Percentiles rank a stretch among this genome's conserved stretches.
phyloP scores from a whole-genome alignment of 192 early-diverging fungal genomes.

The Phlyctochytrium bullatum region DNA sequence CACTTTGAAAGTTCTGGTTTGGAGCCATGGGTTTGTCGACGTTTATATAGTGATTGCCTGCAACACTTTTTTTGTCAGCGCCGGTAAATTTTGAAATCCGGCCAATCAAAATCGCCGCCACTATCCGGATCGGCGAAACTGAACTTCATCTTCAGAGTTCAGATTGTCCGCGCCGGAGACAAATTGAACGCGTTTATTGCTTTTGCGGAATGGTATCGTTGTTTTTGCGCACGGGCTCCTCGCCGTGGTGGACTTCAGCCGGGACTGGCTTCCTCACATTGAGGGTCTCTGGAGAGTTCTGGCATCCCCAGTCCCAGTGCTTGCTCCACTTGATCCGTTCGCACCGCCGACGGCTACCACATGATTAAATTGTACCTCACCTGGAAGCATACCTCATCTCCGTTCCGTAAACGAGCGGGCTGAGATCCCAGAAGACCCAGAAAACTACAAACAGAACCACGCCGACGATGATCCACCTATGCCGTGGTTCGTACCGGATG shows the following conservation, averaged over 20 bases:
- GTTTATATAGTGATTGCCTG: too few relatives aligned
- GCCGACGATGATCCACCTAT: slow-evolving; percentile 42
- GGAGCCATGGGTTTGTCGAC: too few relatives aligned
- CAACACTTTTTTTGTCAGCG: too few relatives aligned
- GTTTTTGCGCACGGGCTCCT: neutral
- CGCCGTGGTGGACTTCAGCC: neutral
- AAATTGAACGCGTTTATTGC: neutral
- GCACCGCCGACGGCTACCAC: slow-evolving; percentile 51
- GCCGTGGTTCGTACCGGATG: slow-evolving; percentile 54
- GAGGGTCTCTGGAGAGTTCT: slow-evolving; percentile 20
- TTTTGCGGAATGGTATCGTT: too few relatives aligned
- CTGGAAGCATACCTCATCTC: neutral
- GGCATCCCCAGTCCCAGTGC: slow-evolving; percentile 83
- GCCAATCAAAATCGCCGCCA: too few relatives aligned
- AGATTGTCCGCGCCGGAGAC: neutral
- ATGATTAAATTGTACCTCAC: slow-evolving; percentile 1
- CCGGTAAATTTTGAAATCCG: too few relatives aligned
- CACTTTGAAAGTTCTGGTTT: too few relatives aligned
- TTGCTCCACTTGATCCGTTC: slow-evolving; percentile 71
- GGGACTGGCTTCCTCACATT: slow-evolving; percentile 6
- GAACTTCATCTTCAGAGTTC: neutral
- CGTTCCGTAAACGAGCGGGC: slow-evolving; percentile 80
- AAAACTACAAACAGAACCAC: slow-evolving; percentile 55
- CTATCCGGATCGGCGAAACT: too few relatives aligned
- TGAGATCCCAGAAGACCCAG: slow-evolving; percentile 64